A percentile compares a stretch with the other conserved stretches of the same genome.
Evolutionary conservation across 306 rosid species (phyloP).

Genomic region (Pachyrhizus erosus): DNA sequence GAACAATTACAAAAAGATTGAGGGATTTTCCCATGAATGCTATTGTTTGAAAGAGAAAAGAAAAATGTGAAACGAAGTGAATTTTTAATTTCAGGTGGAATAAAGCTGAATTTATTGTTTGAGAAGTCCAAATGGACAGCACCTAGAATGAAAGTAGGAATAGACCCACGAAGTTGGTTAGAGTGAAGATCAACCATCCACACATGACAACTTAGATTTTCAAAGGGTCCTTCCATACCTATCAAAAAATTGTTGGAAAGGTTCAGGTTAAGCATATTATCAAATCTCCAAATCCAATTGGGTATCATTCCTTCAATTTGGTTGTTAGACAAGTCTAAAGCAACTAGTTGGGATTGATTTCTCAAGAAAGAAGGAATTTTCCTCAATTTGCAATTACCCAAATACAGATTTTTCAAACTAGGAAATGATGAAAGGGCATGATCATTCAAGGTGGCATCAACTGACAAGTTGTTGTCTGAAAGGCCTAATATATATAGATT

Average conservation of each 20-base stretch:
- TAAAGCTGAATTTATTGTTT: slow-evolving; percentile 42
- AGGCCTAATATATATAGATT: slow-evolving; percentile 49
- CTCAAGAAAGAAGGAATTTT: slow-evolving; percentile 45
- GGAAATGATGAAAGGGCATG: neutral
- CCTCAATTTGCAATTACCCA: slow-evolving; percentile 43
- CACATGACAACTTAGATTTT: neutral
- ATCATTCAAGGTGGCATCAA: neutral
- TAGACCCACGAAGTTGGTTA: slow-evolving; percentile 42
- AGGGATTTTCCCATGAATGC: slow-evolving; percentile 16
- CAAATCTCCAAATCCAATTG: slow-evolving; percentile 57
- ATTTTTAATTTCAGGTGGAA: slow-evolving; percentile 9
- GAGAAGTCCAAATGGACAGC: slow-evolving; percentile 42
- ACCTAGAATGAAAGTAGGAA: neutral
- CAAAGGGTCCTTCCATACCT: slow-evolving; percentile 29
- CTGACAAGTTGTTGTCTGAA: slow-evolving; percentile 47
- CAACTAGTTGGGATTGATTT: neutral
- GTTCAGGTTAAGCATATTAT: neutral
- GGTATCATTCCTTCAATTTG: slow-evolving; percentile 53
- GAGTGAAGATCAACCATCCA: slow-evolving; percentile 36
- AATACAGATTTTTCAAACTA: neutral
- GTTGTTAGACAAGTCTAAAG: slow-evolving; percentile 45
- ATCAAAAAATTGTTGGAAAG: slow-evolving; percentile 51
- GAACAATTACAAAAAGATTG: slow-evolving; percentile 29
- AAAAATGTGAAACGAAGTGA: neutral
- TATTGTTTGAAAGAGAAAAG: slow-evolving; percentile 23